These are phyloP conservation scores for Yarrowia hollandica DNA, from an alignment of 805 yeast genomes.

Conservation along the genomic window DNA sequence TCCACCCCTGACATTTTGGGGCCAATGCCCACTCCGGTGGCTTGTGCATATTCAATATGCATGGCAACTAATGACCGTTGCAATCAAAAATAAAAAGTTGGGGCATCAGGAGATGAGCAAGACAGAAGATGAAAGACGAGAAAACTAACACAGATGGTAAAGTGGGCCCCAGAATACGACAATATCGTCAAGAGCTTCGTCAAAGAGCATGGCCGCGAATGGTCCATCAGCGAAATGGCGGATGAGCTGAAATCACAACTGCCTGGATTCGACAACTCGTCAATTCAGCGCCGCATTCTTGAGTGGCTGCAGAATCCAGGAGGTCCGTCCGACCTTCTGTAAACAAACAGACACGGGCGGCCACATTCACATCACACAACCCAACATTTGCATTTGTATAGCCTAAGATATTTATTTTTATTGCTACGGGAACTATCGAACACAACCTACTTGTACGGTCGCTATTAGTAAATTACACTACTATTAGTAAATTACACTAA, in stretches of 20 bases:
- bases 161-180: constrained; percentile 15
- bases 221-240: constrained; percentile 27
- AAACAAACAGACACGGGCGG: no score
- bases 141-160: constrained; percentile 2
- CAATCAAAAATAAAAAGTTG: no score
- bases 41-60: no score
- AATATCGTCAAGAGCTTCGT: constrained; percentile 17
- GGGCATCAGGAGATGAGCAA: not conserved
- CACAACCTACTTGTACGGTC: no score
- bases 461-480: no score
- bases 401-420: constrained; percentile 2
- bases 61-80: no score
- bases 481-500: no score
- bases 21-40: no score
- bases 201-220: constrained; percentile 23
- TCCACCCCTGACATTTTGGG: no score
- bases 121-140: not conserved
- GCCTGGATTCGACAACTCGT: constrained; percentile 14
- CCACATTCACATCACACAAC: not conserved
- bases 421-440: no score
- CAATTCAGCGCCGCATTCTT: constrained; percentile 19
- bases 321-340: not conserved
- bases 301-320: constrained; percentile 13
- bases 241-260: constrained; percentile 23
- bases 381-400: constrained; percentile 6